Base-by-base conservation (phyloP, 2,329 filamentous ascomycete species). In the Phyllosticta ampelicida region DNA sequence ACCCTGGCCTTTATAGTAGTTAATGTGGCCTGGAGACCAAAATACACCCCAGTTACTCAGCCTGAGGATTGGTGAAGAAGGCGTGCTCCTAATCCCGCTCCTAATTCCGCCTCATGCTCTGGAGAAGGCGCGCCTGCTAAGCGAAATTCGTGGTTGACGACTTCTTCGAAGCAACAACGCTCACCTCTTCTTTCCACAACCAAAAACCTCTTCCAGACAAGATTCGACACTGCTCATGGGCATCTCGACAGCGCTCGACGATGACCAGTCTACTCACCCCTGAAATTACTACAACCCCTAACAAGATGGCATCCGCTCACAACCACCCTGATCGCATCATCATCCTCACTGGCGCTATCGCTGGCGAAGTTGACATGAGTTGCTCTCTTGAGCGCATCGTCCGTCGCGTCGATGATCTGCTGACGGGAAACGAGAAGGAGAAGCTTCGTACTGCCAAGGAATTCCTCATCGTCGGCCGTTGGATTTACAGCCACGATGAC, bases 391-490 rank as follows among this genome's bases (percentile, higher is more conserved):
- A 26, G 5, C 51, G 23, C 9, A 18, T 58, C 2, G 53, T 51
- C 29, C 64, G 68, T 21, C 36, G 56, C 11, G 20, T 49, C 6
- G 48, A 59, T 11, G 30, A 49, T 9, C 65, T 63, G 26, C 61
- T 68, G 5, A 52, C 60, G 5, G 61, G 68, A 29, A 61, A 68
- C 10, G 36, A 58, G 19, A n/a, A 54, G 2, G 52, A 61, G 11
- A 19, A 10, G 1, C 49, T 61, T 6, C 28, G 48, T 28, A 30
- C 49, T 9, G 59, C 60, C 0, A 67, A 60, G 1, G 68, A 68
- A 56, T 52, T 70, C 5, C 66, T 69, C 49, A 55, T 70, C 18
- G 26, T 65, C 1, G 68, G 68, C 6, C 61, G 64, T 3, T 69
- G 66, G 65, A 63, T 55, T 13, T 53, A 60, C 11, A 23, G 59